Evolutionary conservation across 1,284 basidiomycete genomes (phyloP).

Genomic region (Austroboletus sp.): DNA sequence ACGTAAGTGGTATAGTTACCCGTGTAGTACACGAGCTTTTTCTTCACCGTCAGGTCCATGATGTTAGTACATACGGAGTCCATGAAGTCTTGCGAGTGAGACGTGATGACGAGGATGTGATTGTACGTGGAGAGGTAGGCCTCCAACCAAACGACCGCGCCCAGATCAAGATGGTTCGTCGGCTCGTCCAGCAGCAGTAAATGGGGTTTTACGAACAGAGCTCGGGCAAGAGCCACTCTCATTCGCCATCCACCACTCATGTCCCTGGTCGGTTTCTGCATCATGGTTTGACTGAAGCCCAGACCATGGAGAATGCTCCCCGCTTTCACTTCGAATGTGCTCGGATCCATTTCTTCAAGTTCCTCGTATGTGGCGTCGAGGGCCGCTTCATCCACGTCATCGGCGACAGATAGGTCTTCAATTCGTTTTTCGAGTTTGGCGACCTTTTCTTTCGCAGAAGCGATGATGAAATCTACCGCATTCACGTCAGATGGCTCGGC

Average conservation of each 20-base stretch:
- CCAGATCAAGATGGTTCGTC: constrained; percentile 88
- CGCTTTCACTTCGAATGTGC: constrained; percentile 93
- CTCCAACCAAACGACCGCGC: constrained; percentile 97
- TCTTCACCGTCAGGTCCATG: constrained; percentile 89
- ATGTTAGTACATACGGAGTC: constrained; percentile 95
- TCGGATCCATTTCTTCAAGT: constrained; percentile 93
- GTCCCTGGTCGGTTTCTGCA: constrained; percentile 94
- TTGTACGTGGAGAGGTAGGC: constrained; percentile 97
- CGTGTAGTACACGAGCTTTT: constrained; percentile 86
- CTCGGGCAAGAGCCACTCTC: constrained; percentile 94
- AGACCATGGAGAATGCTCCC: constrained; percentile 95
- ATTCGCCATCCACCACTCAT: constrained; percentile 99
- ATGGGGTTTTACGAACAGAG: constrained; percentile 95
- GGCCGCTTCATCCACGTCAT: constrained; percentile 82
- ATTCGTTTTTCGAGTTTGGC: constrained; percentile 92
- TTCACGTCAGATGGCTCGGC: constrained; percentile 95
- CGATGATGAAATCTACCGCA: constrained; percentile 93
- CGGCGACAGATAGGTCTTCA: constrained; percentile 87
- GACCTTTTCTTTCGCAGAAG: constrained; percentile 89
- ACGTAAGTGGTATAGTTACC: constrained; percentile 98
- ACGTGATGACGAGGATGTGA: constrained; percentile 94
- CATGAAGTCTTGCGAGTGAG: constrained; percentile 98
- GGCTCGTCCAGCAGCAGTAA: constrained; percentile 86
- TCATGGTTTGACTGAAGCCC: constrained; percentile 87
- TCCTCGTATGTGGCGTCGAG: constrained; percentile 90